Percentiles rank a stretch among this genome's conserved stretches.
Evolutionary conservation across 768 basidiomycete genomes (phyloP).

Genomic region (Dendrothele bispora): DNA sequence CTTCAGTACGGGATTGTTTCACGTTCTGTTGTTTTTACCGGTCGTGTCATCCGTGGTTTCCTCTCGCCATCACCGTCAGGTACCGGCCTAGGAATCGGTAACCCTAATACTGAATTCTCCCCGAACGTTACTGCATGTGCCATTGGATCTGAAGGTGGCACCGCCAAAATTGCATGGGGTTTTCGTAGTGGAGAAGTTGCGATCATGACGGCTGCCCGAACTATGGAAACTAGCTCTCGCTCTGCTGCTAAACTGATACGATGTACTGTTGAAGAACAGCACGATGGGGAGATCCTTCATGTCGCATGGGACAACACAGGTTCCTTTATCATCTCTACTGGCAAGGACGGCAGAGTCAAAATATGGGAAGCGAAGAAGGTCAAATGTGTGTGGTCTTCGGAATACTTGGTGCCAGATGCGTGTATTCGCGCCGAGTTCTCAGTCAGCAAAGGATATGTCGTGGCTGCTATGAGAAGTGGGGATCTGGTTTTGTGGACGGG

Average conservation of each 20-base stretch:
- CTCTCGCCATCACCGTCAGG: constrained; percentile 63
- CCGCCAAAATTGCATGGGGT: constrained; percentile 74
- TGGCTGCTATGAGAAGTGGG: constrained; percentile 56
- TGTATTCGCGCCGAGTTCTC: constrained; percentile 50
- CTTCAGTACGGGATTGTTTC: constrained; percentile 69
- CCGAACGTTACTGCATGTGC: constrained; percentile 63
- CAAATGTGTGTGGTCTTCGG: constrained; percentile 65
- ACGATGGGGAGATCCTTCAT: constrained; percentile 59
- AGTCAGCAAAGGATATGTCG: constrained; percentile 42
- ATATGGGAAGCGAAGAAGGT: constrained; percentile 65
- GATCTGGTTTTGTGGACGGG: constrained; percentile 57
- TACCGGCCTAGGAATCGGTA: constrained; percentile 61
- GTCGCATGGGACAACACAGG: constrained; percentile 47
- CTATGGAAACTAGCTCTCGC: constrained; percentile 53
- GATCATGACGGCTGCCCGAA: constrained; percentile 53
- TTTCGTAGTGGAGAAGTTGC: constrained; percentile 67
- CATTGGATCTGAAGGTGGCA: constrained; percentile 60
- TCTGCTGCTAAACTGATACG: constrained; percentile 44
- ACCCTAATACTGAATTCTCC: constrained; percentile 74
- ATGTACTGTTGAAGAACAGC: constrained; percentile 58
- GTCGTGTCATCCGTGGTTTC: constrained; percentile 68
- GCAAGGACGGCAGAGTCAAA: constrained; percentile 67
- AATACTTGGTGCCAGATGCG: constrained; percentile 43
- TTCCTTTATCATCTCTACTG: constrained; percentile 48
- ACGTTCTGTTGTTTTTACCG: constrained; percentile 69